Conservation (phyloP, 2,329 filamentous ascomycete genomes). For the Neospermospora avenae region DNA sequence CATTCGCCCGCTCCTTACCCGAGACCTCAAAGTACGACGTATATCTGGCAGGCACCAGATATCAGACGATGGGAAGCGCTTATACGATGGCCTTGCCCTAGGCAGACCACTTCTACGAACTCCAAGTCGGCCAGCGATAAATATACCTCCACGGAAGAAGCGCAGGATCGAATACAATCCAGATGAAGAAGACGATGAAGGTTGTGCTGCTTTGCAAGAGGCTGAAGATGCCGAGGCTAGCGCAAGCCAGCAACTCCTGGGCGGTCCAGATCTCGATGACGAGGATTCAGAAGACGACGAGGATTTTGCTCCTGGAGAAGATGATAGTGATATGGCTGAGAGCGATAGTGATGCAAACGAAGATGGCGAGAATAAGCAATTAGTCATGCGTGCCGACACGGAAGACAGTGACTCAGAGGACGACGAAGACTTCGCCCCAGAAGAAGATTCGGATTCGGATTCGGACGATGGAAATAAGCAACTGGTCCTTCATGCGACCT, state of each 20-base stretch:
- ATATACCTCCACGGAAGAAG: conserved; percentile 72
- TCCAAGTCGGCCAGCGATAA: conserved; percentile 61
- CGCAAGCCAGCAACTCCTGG: conserved; percentile 19
- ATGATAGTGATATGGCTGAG: conserved; percentile 33
- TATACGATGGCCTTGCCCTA: conserved; percentile 83
- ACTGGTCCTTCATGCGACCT: conserved; percentile 5
- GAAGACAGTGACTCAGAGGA: conserved; percentile 36
- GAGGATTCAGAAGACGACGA: conserved; percentile 33
- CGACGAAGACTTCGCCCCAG: conserved; percentile 28
- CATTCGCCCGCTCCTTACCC: conserved; percentile 72
- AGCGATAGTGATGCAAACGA: conserved; percentile 22
- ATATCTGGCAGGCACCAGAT: conserved; percentile 81
- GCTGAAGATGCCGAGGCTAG: conserved; percentile 35
- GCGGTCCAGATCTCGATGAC: conserved; percentile 38
- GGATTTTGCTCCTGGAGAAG: conserved; percentile 25
- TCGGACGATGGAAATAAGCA: conserved; percentile 21
- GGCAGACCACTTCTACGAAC: conserved; percentile 66
- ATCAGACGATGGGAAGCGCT: conserved; percentile 69
- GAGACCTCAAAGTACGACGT: conserved; percentile 70
- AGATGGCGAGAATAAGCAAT: conserved; percentile 27
- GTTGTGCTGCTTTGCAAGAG: conserved; percentile 25
- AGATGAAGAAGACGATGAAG: conserved; percentile 37
- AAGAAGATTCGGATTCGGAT: conserved; percentile 2
- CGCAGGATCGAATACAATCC: conserved; percentile 48
- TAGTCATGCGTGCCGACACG: conserved; percentile 35